Percentiles rank a stretch among this genome's conserved stretches.
Conservation (phyloP, 192 early-diverging fungal species). For the Backusella luteola region DNA sequence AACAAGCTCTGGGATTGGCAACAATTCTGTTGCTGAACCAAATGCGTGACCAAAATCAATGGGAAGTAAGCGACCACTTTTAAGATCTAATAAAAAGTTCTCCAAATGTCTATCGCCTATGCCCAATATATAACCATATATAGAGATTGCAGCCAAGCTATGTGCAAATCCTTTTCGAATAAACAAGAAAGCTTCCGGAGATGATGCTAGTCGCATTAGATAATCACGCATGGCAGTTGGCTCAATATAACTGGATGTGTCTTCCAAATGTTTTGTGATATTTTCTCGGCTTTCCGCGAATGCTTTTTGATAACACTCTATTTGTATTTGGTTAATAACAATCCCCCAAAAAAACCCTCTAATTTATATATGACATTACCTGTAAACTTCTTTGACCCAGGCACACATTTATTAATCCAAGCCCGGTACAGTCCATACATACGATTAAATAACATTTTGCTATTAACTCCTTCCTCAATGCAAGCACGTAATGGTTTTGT, state of each 20-base stretch:
- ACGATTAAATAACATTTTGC: conserved; percentile 39
- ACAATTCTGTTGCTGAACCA: conserved; percentile 74
- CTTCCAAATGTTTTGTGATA: conserved; percentile 50
- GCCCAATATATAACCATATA: conserved; percentile 73
- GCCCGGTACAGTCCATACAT: conserved; percentile 44
- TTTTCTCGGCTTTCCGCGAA: conserved; percentile 50
- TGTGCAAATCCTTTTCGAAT: conserved; percentile 68
- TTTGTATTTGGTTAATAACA: neutral
- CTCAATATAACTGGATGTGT: conserved; percentile 37
- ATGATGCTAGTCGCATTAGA: conserved; percentile 58
- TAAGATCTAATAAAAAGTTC: conserved; percentile 71
- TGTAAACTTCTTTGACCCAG: conserved; percentile 44
- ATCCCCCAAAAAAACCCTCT: no score
- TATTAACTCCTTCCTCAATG: conserved; percentile 49
- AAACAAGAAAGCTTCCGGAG: conserved; percentile 71
- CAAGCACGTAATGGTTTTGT: conserved; percentile 67
- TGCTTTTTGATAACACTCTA: conserved; percentile 56
- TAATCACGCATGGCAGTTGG: conserved; percentile 51
- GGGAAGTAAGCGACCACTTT: conserved; percentile 62
- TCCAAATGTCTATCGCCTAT: conserved; percentile 84
- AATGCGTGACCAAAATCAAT: conserved; percentile 89
- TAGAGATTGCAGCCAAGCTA: conserved; percentile 65
- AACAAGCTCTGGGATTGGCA: conserved; percentile 74
- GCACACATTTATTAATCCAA: conserved; percentile 39
- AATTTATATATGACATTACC: conserved; percentile 23